Evolutionary conservation across 164 flowering plant genomes (phyloP).

Genomic region (Tinospora cordifolia): DNA sequence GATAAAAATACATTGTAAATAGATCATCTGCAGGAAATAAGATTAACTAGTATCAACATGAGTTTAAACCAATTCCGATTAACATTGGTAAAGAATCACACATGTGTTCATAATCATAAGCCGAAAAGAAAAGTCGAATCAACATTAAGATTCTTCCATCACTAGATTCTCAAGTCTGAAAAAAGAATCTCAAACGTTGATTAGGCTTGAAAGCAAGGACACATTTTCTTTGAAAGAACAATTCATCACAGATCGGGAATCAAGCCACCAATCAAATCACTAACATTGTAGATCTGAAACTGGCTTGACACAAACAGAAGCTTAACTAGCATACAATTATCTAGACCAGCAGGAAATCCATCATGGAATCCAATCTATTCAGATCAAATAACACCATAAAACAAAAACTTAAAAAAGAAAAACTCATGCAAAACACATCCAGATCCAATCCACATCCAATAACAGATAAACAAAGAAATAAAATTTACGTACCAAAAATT

Average conservation of each 20-base stretch:
- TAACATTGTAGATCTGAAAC: not conserved
- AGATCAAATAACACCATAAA: too few species aligned
- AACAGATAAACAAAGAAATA: not conserved
- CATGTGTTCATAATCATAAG: not conserved
- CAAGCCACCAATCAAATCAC: not conserved
- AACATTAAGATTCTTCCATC: not conserved
- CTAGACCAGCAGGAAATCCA: not conserved
- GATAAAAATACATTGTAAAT: too few species aligned
- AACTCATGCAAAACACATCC: not conserved
- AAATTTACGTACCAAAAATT: not conserved
- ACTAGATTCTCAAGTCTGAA: not conserved
- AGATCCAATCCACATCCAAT: not conserved
- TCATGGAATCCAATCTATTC: not conserved
- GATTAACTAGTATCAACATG: not conserved
- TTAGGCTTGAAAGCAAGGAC: not conserved
- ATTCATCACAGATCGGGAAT: not conserved
- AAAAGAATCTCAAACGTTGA: not conserved
- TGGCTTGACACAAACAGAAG: not conserved
- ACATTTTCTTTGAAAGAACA: not conserved
- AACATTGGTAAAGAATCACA: not conserved
- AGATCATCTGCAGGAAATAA: too few species aligned
- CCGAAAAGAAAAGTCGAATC: not conserved
- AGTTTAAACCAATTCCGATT: not conserved
- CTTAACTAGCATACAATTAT: not conserved
- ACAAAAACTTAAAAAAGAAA: not conserved